Evolutionary conservation across 345 rosid genomes (phyloP), one percentile per base, ranked within the genome.

Genomic region (Eucalyptus regnans): DNA sequence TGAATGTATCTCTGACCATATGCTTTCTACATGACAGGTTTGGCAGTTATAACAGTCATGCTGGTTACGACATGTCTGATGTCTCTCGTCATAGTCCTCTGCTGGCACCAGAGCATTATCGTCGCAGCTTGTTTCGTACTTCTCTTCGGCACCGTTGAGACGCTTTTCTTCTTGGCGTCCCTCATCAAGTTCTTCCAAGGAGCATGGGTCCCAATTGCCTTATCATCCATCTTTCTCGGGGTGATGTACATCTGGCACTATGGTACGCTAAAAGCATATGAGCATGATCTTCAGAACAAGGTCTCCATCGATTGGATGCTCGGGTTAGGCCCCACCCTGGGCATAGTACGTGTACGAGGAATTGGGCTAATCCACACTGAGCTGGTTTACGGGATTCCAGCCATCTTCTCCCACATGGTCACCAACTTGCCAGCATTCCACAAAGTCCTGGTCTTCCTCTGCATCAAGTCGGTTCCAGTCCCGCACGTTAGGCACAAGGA

Each of bases 41-140:
- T 98, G 97, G 99, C 99, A 22, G 99, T 97, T 91, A 98, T 98
- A 90, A 98, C 99, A 1, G 99, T 98, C 58, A 98, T 98, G 99
- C 93, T 98, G 90, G 99, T 98, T 50, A 98, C 99, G 9, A 98
- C 99, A 16, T 97, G 99, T 90, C 90, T 98, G 31, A 98, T 98
- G 99, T 97, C 99, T 84, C 92, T 97, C 64, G 99, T 98, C 49
- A 97, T 98, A 3, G 97, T 98, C 87, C 93, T 98, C 52, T 98
- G 99, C 93, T 98, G 99, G 99, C 94, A 94, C 90, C 95, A 94
- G 92, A 94, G 93, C 56, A 94, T 96, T 90, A 48, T 96, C 88
- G 86, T 94, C 2, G 99, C 99, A 12, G 43, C 96, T 23, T 92
- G 94, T 48, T 98, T 98, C 31, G 93, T 96, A 3, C 90, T 94